These are phyloP conservation scores for Jacaranda mimosifolia DNA, from an alignment of 257 asterid species.

Conservation along the genomic window DNA sequence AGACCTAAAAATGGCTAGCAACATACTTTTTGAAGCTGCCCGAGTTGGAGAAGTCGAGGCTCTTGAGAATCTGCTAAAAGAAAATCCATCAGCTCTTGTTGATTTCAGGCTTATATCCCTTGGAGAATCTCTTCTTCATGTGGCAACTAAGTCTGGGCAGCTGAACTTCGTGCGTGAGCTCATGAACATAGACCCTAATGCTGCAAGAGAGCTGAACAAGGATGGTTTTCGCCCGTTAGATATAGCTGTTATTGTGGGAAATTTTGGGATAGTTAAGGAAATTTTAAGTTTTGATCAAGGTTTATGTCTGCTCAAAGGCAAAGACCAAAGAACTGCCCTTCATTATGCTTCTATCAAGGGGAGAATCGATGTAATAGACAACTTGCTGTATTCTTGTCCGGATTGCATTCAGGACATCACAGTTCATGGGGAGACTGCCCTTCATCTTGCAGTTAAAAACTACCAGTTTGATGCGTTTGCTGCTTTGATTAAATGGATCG, in stretches of 20 bases:
- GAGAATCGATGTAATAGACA: conserved; percentile 31
- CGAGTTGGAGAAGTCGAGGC: conserved; percentile 21
- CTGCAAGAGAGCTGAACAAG: conserved; percentile 32
- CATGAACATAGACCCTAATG: conserved; percentile 28
- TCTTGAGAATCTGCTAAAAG: conserved; percentile 16
- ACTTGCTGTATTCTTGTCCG: conserved; percentile 18
- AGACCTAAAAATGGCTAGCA: conserved; percentile 26
- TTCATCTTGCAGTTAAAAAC: conserved; percentile 46
- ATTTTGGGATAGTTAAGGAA: conserved; percentile 24
- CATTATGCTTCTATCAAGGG: conserved; percentile 39
- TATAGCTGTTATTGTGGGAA: conserved; percentile 32
- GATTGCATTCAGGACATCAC: conserved; percentile 38
- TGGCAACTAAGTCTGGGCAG: conserved; percentile 38
- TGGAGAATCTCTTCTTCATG: conserved; percentile 30
- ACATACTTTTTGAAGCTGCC: conserved; percentile 34
- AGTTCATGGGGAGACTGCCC: conserved; percentile 44
- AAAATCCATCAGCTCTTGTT: conserved; percentile 31
- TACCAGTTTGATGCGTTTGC: conserved; percentile 43
- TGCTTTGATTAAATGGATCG: conserved; percentile 37
- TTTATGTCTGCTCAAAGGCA: conserved; percentile 16
- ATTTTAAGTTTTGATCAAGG: conserved; percentile 16
- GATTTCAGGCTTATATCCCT: conserved; percentile 22
- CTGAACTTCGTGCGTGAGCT: conserved; percentile 32
- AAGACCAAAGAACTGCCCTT: conserved; percentile 11
- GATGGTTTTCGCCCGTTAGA: conserved; percentile 40